Conservation (phyloP, 2,329 filamentous ascomycete species). For the Hypoxylon rubiginosum region DNA sequence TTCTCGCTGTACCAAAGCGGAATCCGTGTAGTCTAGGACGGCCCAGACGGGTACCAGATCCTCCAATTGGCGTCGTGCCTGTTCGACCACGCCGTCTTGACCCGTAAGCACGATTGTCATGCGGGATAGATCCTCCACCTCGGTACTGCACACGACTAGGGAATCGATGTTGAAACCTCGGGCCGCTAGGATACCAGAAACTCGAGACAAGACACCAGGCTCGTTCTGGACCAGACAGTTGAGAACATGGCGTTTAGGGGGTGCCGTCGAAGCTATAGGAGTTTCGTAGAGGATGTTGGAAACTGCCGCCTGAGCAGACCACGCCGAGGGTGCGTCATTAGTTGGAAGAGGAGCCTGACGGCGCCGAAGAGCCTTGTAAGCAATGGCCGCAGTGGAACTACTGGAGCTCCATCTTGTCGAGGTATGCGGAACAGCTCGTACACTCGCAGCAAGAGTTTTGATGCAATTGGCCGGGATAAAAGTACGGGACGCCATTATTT, state of each 20-base stretch:
- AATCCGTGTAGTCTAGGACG: constrained; percentile 93
- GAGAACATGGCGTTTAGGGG: constrained; percentile 93
- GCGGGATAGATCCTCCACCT: constrained; percentile 94
- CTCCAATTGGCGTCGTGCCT: constrained; percentile 93
- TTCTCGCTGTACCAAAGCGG: constrained; percentile 95
- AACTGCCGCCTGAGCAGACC: constrained; percentile 94
- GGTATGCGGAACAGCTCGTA: constrained; percentile 40
- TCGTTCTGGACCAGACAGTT: constrained; percentile 99
- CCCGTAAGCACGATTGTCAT: constrained; percentile 99
- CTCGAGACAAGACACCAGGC: constrained; percentile 94
- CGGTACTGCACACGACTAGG: constrained; percentile 96
- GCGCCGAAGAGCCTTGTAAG: constrained; percentile 96
- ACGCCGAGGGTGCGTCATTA: constrained; percentile 79
- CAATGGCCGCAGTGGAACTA: constrained; percentile 91
- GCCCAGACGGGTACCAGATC: constrained; percentile 98
- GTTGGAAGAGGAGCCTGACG: constrained; percentile 88
- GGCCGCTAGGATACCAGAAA: constrained; percentile 95
- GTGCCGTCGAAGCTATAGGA: constrained; percentile 82
- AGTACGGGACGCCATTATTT: constrained; percentile 51
- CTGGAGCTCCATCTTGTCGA: constrained; percentile 56
- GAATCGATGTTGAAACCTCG: constrained; percentile 99
- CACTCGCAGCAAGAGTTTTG: constrained; percentile 43
- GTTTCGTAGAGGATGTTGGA: constrained; percentile 99
- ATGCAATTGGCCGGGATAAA: constrained; percentile 46
- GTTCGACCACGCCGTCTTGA: constrained; percentile 97